Base-by-base conservation (phyloP, 73 alveolate genomes). In the Paramecium sexaurelia region DNA sequence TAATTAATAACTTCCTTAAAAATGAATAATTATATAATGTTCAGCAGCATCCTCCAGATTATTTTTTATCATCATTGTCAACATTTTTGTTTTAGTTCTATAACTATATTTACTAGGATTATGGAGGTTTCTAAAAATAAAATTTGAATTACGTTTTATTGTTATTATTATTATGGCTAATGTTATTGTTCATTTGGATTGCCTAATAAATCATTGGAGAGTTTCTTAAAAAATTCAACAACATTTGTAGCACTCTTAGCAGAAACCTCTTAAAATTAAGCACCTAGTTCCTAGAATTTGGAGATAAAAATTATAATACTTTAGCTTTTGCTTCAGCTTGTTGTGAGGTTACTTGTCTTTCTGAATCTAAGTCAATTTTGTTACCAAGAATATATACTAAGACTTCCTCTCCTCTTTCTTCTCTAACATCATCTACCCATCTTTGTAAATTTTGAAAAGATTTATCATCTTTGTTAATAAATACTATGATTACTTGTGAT, bases 401-500 rank as follows among this genome's bases (percentile, higher is more conserved):
- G 29, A 56, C 90, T 22, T 87, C 73, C 1, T 87, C 47, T 67
- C 93, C 90, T 40, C 84, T 87, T 68, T 87, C 83, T n/a, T 87
- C 93, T 24, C 45, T 67, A 17, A 87, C 93, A n/a, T 37, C 84
- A 10, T 68, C 89, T 35, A 87, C 47, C 90, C 90, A 68, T 68
- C 27, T 87, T 7, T 75, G 33, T 22, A 87, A 35, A 17, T 68
- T 87, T 55, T 36, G 45, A 33, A 87, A 87, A 6, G 89, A 67
- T 32, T 87, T 69, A 1, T 69, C 90, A 41, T 43, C 93, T 87
- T 39, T 17, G 7, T 55, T 4, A 19, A 35, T 29, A n/a, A 47
- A 51, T 15, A 19, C 4, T 6, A 45, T 0, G 29, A 17, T 51
- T 93, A 69, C 94, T 85, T 37, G 97, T 94, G 19, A 95, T 91